Evolutionary conservation across 2,329 filamentous ascomycete species (phyloP), one percentile per base, ranked within the genome.

Genomic region (Madurella mycetomatis): DNA sequence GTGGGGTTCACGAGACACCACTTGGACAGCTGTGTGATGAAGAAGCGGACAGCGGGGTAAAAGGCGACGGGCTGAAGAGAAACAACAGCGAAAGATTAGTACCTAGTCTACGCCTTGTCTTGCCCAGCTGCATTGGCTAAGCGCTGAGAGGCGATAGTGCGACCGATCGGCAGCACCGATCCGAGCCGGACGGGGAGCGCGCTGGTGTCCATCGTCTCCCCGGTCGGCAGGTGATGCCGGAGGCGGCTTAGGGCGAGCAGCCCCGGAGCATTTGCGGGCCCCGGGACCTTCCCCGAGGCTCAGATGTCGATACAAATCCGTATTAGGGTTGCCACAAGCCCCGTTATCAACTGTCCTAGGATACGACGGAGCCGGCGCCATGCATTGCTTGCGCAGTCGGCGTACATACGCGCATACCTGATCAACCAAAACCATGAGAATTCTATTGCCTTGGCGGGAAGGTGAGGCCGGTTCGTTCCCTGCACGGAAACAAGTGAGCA

Each of bases 361-460:
- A 25, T 25, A 25, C 4, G 25, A 25, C 25, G 25, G 25, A 7
- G 25, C 25, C 7, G 25, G 25, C 25, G 3, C 25, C 25, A 25
- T 25, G 25, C 25, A 25, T 25, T 4, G 3, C 25, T 25, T 25
- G 16, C 17, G 30, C 31, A 15, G n/a, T 15, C 32, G 17, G 30
- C 19, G 19, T 31, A 31, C 16, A 32, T 40, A 41, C 11, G 31
- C 18, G 53, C 43, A 32, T 39, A 18, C 15, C 44, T 19, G 41
- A 49, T 49, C 41, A 56, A 56, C 25, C 47, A n/a, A 41, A 39
- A 4, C 18, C 30, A 30, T 12, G 25, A n/a, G 41, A 52, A 51
- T 52, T 13, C 25, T 32, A 44, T 25, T 51, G 49, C 45, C 53
- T 46, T 51, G 43, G 44, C 39, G 31, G 41, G 40, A 47, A 41